A percentile compares a stretch with the other conserved stretches of the same genome.
These are phyloP conservation scores for Chaetomium sp. DNA, from an alignment of 2,329 filamentous ascomycete genomes.

Conservation along the genomic window DNA sequence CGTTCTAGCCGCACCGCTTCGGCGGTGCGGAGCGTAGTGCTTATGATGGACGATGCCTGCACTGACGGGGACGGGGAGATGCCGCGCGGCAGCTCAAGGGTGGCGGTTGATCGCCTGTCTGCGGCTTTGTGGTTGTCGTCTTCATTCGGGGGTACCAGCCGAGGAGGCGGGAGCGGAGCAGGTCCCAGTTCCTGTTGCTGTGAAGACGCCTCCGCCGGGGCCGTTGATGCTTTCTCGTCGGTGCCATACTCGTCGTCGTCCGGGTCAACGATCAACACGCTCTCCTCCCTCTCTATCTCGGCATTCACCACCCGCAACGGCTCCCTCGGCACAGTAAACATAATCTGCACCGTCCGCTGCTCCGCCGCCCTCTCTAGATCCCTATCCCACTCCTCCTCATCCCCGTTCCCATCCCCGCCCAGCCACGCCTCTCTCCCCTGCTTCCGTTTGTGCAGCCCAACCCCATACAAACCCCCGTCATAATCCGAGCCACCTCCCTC, in stretches of 20 bases:
- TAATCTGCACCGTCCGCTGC: constrained; percentile 73
- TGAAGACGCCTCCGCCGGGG: background rate
- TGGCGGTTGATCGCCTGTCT: constrained; percentile 5
- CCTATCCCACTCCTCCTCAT: constrained; percentile 65
- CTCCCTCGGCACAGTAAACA: constrained; percentile 92
- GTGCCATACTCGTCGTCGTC: constrained; percentile 10
- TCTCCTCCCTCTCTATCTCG: constrained; percentile 52
- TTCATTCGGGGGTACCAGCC: background rate
- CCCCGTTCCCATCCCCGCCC: constrained; percentile 45
- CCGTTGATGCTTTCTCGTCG: background rate
- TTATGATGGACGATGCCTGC: constrained; percentile 39
- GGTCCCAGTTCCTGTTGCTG: background rate
- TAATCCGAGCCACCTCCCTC: constrained; percentile 46
- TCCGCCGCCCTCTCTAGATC: constrained; percentile 75
- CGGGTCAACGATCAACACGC: constrained; percentile 48
- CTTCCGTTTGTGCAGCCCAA: constrained; percentile 49
- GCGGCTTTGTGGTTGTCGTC: constrained; percentile 3
- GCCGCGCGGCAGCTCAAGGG: constrained; percentile 6
- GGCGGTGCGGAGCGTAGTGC: constrained; percentile 45
- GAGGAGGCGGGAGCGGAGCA: background rate
- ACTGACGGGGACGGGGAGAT: constrained; percentile 33
- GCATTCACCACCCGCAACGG: constrained; percentile 87
- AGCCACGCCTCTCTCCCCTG: constrained; percentile 59
- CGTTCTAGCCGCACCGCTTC: constrained; percentile 47
- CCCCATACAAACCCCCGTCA: constrained; percentile 44